Percentiles rank a stretch among this genome's conserved stretches.
These are phyloP conservation scores for Penicillium janthinellum DNA, from an alignment of 2,329 filamentous ascomycete species.

Conservation along the genomic window DNA sequence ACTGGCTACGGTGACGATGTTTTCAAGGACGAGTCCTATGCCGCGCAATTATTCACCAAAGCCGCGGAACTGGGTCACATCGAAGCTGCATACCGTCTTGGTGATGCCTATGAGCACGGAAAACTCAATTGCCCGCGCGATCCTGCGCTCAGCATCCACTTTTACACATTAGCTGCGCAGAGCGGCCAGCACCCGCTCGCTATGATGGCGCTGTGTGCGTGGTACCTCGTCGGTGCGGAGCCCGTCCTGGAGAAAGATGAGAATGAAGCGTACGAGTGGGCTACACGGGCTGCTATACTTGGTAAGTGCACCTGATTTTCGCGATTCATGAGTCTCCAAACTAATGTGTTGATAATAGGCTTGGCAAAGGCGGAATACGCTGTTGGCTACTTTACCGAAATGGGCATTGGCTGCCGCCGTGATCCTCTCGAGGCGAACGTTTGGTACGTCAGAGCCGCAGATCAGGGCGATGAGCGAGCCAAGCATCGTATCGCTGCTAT, in stretches of 20 bases:
- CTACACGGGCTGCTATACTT: constrained; percentile 77
- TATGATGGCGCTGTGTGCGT: constrained; percentile 98
- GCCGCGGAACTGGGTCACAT: constrained; percentile 88
- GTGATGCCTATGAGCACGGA: constrained; percentile 96
- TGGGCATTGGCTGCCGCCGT: constrained; percentile 92
- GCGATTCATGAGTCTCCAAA: too few species aligned
- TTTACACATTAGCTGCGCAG: constrained; percentile 92
- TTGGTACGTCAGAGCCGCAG: constrained; percentile 96
- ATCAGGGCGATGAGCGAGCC: constrained; percentile 86
- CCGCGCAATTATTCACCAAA: constrained; percentile 90
- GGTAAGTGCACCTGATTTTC: constrained; percentile 59
- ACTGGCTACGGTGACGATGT: constrained; percentile 92
- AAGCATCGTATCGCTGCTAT: constrained; percentile 86
- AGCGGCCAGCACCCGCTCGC: constrained; percentile 78
- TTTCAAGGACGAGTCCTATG: constrained; percentile 86
- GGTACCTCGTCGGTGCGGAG: constrained; percentile 95
- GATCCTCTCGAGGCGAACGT: constrained; percentile 97
- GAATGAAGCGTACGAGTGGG: constrained; percentile 96
- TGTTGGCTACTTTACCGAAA: constrained; percentile 95
- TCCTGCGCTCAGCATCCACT: constrained; percentile 91
- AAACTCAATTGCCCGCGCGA: constrained; percentile 84
- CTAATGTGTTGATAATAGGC: constrained; percentile 30
- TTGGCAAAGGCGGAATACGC: constrained; percentile 80
- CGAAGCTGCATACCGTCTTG: constrained; percentile 83
- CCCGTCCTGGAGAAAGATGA: constrained; percentile 93